Percentiles rank a stretch among this genome's conserved stretches.
phyloP scores from a whole-genome alignment of 306 rosid genomes.

The Carpinus fangiana region DNA sequence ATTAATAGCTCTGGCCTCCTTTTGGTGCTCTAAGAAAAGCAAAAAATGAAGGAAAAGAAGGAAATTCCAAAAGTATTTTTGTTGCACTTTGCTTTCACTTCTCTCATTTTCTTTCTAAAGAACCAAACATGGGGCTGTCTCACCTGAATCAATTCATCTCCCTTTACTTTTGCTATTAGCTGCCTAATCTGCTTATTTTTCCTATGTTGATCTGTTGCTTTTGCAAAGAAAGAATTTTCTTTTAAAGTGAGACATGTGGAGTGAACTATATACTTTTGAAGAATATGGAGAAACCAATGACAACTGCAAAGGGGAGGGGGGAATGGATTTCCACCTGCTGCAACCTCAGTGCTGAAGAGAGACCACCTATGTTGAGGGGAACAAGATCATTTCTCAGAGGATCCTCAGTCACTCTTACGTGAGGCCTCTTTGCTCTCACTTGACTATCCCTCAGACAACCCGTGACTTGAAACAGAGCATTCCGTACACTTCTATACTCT shows the following conservation, averaged over 20 bases:
- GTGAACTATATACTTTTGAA: conserved; percentile 4
- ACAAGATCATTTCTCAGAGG: conserved; percentile 29
- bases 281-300: conserved; percentile 15
- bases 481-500: conserved; percentile 42
- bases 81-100: no score
- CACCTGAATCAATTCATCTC: no score
- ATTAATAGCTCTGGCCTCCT: no score
- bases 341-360: conserved; percentile 30
- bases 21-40: no score
- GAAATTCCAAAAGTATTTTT: no score
- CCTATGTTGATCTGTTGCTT: not conserved
- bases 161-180: not conserved
- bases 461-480: conserved; percentile 53
- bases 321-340: conserved; percentile 37
- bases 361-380: conserved; percentile 23
- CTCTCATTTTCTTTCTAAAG: no score
- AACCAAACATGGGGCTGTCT: no score
- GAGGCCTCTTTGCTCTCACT: conserved; percentile 28
- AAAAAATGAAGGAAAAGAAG: no score
- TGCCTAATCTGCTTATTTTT: not conserved
- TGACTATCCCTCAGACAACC: conserved; percentile 43
- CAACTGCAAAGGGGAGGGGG: conserved; percentile 12
- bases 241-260: not conserved
- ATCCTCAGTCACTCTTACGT: conserved; percentile 21
- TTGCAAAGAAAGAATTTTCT: not conserved